Evolutionary conservation across 2,329 filamentous ascomycete genomes (phyloP).

Genomic region (Beauveria scarabaeidicola): DNA sequence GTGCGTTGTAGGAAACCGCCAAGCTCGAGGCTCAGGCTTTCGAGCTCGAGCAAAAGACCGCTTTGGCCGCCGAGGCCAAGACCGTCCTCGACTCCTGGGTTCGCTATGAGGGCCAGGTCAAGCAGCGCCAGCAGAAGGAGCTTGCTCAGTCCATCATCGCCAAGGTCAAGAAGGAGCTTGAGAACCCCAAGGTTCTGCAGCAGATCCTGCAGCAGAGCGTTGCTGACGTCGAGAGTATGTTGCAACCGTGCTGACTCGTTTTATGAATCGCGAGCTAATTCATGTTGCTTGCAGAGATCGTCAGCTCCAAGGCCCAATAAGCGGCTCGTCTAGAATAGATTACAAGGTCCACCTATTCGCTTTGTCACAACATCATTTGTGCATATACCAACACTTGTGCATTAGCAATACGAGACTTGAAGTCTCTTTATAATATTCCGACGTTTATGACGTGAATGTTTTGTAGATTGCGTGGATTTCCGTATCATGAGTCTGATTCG

Average conservation of each 20-base stretch:
- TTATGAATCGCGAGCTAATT: conserved; percentile 24
- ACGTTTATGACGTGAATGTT: neutral
- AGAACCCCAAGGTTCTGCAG: conserved; percentile 94
- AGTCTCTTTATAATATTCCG: conserved; percentile 15
- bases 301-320: conserved; percentile 57
- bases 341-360: conserved; percentile 34
- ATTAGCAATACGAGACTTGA: conserved; percentile 44
- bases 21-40: conserved; percentile 91
- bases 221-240: conserved; percentile 84
- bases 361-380: conserved; percentile 45
- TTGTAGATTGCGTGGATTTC: neutral
- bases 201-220: conserved; percentile 98
- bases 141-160: conserved; percentile 85
- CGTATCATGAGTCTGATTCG: neutral
- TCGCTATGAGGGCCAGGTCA: conserved; percentile 96
- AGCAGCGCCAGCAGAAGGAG: conserved; percentile 97
- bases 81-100: conserved; percentile 95
- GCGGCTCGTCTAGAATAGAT: conserved; percentile 31
- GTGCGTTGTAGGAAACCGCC: conserved; percentile 71
- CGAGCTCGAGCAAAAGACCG: conserved; percentile 94
- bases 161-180: conserved; percentile 98
- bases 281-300: conserved; percentile 40
- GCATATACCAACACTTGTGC: conserved; percentile 52
- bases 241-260: neutral
- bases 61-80: conserved; percentile 89